Conservation (phyloP, 2,329 filamentous ascomycete genomes). For the Hypomyces perniciosus region DNA sequence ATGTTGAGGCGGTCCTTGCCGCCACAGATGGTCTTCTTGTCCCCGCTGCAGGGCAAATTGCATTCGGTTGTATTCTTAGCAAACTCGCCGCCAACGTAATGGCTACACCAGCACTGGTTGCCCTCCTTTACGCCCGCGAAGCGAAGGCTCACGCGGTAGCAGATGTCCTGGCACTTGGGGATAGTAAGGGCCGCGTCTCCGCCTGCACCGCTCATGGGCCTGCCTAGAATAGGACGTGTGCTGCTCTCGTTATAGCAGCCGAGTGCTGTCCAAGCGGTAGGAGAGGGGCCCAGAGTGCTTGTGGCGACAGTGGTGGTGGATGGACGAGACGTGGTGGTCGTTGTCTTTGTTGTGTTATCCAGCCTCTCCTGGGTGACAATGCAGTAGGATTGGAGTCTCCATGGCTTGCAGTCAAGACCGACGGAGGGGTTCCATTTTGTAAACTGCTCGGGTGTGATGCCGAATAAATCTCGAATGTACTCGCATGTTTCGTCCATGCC, state of each 20-base stretch:
- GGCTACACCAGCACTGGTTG: slow-evolving; percentile 17
- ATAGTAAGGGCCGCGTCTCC: neutral
- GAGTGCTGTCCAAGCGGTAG: slow-evolving; percentile 7
- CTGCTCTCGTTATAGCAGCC: slow-evolving; percentile 11
- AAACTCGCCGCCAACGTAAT: slow-evolving; percentile 12
- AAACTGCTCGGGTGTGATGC: slow-evolving; percentile 8
- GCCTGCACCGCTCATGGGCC: neutral
- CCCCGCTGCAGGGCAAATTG: slow-evolving; percentile 14
- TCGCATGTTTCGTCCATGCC: slow-evolving; percentile 1
- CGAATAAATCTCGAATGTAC: neutral
- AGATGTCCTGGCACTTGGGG: slow-evolving; percentile 3
- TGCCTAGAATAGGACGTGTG: slow-evolving; percentile 4
- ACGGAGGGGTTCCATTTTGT: slow-evolving; percentile 12
- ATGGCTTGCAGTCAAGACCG: slow-evolving; percentile 11
- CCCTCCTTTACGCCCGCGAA: slow-evolving; percentile 15
- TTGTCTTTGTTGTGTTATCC: neutral
- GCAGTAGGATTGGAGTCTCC: slow-evolving; percentile 10
- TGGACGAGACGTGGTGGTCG: neutral
- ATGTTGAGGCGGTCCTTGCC: slow-evolving; percentile 15
- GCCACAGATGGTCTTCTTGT: slow-evolving; percentile 15
- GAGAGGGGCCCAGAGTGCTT: slow-evolving; percentile 4
- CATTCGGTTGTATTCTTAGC: slow-evolving; percentile 11
- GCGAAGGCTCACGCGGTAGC: slow-evolving; percentile 7
- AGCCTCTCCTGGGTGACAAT: slow-evolving; percentile 8
- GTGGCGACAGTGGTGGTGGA: slow-evolving; percentile 2